Evolutionary conservation across 2,329 filamentous ascomycete species (phyloP).

Genomic region (Cladophialophora carrionii): DNA sequence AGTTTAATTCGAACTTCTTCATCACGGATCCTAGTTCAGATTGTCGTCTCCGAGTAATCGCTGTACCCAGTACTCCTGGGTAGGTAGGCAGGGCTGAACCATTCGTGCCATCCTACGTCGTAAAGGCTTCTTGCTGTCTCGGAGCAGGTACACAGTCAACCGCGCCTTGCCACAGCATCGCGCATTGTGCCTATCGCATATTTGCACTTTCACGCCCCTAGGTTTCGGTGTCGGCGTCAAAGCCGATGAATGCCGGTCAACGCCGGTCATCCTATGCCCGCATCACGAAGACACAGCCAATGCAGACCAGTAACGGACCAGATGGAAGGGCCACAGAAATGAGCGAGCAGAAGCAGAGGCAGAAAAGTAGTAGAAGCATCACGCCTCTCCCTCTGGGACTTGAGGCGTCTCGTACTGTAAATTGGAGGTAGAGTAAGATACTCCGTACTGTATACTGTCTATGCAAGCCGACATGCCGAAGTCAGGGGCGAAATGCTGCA

Average conservation of each 20-base stretch:
- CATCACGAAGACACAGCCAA: too few relatives aligned
- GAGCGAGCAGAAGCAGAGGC: background rate
- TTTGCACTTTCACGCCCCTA: background rate
- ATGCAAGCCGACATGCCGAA: too few relatives aligned
- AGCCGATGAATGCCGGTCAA: background rate
- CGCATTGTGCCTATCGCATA: background rate
- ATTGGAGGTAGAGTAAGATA: too few relatives aligned
- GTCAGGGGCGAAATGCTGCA: too few relatives aligned
- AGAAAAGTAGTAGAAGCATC: background rate
- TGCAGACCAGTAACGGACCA: background rate
- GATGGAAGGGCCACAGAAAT: background rate
- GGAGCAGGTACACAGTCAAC: conserved; percentile 3
- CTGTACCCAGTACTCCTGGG: background rate
- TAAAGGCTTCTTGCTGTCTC: background rate
- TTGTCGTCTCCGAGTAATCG: background rate
- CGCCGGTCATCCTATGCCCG: background rate
- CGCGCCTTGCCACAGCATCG: background rate
- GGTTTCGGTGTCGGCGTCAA: background rate
- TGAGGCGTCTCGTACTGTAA: background rate
- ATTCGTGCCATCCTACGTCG: too few relatives aligned
- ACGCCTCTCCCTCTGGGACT: background rate
- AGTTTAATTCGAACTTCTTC: background rate
- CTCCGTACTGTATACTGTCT: too few relatives aligned
- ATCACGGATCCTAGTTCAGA: background rate
- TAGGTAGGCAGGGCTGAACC: background rate